These are phyloP conservation scores for Strombidium stylifer DNA, from an alignment of 73 alveolate genomes.

Conservation along the genomic window DNA sequence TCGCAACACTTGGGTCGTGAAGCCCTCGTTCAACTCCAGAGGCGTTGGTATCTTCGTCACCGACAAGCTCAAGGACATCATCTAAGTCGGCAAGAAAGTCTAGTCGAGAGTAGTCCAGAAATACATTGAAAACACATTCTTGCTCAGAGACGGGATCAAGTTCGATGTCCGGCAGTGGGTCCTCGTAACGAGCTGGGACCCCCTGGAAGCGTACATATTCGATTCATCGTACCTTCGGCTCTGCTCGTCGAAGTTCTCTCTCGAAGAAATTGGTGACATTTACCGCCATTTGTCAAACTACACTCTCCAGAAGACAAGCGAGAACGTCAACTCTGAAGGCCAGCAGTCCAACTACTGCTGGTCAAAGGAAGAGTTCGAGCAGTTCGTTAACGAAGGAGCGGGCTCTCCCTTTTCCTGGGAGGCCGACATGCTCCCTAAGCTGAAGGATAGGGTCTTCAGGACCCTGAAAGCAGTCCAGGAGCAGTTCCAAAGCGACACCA, in stretches of 20 bases:
- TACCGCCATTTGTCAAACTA: slow-evolving; percentile 70
- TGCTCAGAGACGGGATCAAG: slow-evolving; percentile 29
- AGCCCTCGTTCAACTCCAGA: slow-evolving; percentile 76
- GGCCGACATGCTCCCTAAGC: slow-evolving; percentile 20
- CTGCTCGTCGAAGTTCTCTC: slow-evolving; percentile 63
- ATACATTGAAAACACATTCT: slow-evolving; percentile 73
- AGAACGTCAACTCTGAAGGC: too few species aligned
- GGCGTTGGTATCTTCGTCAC: slow-evolving; percentile 71
- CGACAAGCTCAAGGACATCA: slow-evolving; percentile 45
- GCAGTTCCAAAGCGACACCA: slow-evolving; percentile 48
- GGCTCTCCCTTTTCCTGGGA: neutral
- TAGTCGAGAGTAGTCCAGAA: slow-evolving; percentile 70
- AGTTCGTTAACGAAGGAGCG: neutral
- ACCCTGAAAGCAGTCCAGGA: slow-evolving; percentile 68
- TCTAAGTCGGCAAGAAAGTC: slow-evolving; percentile 57
- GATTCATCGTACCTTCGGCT: slow-evolving; percentile 65
- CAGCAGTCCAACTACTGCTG: slow-evolving; percentile 26
- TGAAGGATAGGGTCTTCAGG: slow-evolving; percentile 45
- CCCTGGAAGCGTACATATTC: slow-evolving; percentile 58
- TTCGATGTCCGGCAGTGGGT: slow-evolving; percentile 82
- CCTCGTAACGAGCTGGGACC: slow-evolving; percentile 68
- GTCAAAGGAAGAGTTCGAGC: slow-evolving; percentile 6
- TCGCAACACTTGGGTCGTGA: slow-evolving; percentile 81
- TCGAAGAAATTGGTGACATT: slow-evolving; percentile 55
- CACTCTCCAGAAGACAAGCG: slow-evolving; percentile 48